Base-by-base conservation (phyloP, 768 basidiomycete species). In the Tephrocybe sp. region DNA sequence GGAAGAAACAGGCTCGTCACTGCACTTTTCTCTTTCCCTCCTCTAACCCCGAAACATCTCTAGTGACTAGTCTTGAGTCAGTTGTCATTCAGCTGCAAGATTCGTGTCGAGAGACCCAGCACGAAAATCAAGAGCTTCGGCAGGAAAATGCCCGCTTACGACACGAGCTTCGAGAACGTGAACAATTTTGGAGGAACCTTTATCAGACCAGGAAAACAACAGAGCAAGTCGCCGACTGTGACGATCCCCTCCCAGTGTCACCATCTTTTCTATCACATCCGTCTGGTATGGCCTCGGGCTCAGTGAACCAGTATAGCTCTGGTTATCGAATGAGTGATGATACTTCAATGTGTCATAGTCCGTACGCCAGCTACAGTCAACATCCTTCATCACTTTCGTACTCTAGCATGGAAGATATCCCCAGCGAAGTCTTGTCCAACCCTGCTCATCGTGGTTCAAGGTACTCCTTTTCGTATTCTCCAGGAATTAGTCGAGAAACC, bases 21-120 rank as follows among this genome's bases (percentile, higher is more conserved):
- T 41, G 49, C 40, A 39, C 39, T 13, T 22, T 34, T 39, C 36
- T 26, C 48, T 41, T 48, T 58, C 53, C 48, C 62, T 62, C 55
- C 20, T 33, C 12, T 34, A 26, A 5, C 16, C 57, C 48, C 38
- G 32, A 44, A 39, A 23, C 65, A 87, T 8, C 33, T 34, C 14
- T 14, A 36, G 89, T 92, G 58, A 91, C 87, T 19, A 91, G 83
- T 61, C 74, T 92, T 47, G 90, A 92, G 67, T 81, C 81, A n/a
- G 89, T 92, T 45, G 89, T 93, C 49, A 67, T 90, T 20, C 85
- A 89, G 56, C 78, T 93, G 33, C 90, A 93, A 62, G 89, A 90
- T 50, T 87, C 88, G 9, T 86, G 84, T 64, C 77, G 85, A 54
- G 84, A 87, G 56, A 73, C 84, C 42, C 79, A 81, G 48, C 68